Evolutionary conservation across 768 basidiomycete genomes (phyloP), one percentile per base, ranked within the genome.

Genomic region (Suillus subaureus): DNA sequence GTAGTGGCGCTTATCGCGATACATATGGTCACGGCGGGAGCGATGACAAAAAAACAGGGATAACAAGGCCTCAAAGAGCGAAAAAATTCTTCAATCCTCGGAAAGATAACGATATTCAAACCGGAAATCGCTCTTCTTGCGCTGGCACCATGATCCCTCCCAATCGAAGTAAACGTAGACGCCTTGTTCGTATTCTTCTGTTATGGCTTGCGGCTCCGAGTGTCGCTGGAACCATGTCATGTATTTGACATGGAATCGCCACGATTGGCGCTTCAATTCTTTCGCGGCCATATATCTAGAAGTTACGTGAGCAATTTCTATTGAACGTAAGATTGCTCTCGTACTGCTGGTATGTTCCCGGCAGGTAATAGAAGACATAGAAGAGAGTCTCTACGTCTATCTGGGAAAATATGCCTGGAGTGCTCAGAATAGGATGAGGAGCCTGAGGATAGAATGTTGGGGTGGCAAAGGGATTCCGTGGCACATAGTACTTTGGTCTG

Each of bases 151-250:
- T 68, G 93, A 94, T 60, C 94, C 94, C 77, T 98, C 96, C 96
- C 96, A 98, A 79, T 98, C 97, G 77, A 99, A 98, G 84, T 99
- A 99, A 40, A 97, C 93, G 78, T 99, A 99, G 16, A 97, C 95
- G 16, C 97, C 97, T 80, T 99, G 96, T 79, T 99, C 97, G 77
- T 98, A 99, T 76, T 99, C 97, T 71, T 99, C 97, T 61, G 97
- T 99, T 76, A 99, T 98, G 2, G 96, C 96, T 73, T 97, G 94
- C 11, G 97, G 97, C 73, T 99, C 96, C 28, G 94, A 96, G 73
- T 97, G 94, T 43, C 97, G 88, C 78, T 99, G 97, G 87, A 99
- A 99, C 96, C 97, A 99, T 37, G 97, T 99, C 67, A 99, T 81
- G 76, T 98, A 99, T 79, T 99, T 98, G 67, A 98, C 93, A 78